Evolutionary conservation across 768 basidiomycete genomes (phyloP).

Genomic region (Boletus subparvulus): DNA sequence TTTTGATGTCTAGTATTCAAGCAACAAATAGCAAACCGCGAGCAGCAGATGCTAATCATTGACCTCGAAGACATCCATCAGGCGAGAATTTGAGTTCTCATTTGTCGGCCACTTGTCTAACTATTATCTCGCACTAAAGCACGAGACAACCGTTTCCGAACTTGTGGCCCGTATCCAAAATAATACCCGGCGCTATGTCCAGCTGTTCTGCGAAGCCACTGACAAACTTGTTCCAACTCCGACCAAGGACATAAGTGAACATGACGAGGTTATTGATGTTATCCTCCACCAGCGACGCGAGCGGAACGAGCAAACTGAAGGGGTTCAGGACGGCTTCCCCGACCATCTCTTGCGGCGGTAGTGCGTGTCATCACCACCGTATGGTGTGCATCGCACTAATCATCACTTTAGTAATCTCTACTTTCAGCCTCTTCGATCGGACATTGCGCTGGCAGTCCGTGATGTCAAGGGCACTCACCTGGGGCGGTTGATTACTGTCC

Average conservation of each 20-base stretch:
- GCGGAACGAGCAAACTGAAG: constrained; percentile 79
- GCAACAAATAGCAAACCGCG: constrained; percentile 93
- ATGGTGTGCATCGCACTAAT: neutral
- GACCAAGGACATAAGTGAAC: constrained; percentile 84
- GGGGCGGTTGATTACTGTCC: constrained; percentile 93
- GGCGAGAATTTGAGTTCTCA: constrained; percentile 40
- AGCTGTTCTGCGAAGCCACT: constrained; percentile 85
- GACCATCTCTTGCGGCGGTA: constrained; percentile 91
- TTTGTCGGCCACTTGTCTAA: constrained; percentile 8
- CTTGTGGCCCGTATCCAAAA: constrained; percentile 76
- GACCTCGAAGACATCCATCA: constrained; percentile 85
- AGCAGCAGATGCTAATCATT: constrained; percentile 84
- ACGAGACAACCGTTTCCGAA: constrained; percentile 67
- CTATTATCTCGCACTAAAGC: constrained; percentile 38
- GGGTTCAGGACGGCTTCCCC: constrained; percentile 77
- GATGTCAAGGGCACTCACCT: constrained; percentile 84
- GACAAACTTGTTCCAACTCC: constrained; percentile 88
- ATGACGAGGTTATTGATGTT: constrained; percentile 95
- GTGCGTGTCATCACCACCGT: constrained; percentile 51
- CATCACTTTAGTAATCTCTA: constrained; percentile 75
- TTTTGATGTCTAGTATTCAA: constrained; percentile 33
- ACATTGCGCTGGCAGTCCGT: constrained; percentile 82
- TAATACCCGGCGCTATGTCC: constrained; percentile 89
- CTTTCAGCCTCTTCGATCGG: constrained; percentile 82
- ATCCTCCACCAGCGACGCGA: constrained; percentile 93